Conservation (phyloP, 306 rosid species). For the Carpinus fangiana region DNA sequence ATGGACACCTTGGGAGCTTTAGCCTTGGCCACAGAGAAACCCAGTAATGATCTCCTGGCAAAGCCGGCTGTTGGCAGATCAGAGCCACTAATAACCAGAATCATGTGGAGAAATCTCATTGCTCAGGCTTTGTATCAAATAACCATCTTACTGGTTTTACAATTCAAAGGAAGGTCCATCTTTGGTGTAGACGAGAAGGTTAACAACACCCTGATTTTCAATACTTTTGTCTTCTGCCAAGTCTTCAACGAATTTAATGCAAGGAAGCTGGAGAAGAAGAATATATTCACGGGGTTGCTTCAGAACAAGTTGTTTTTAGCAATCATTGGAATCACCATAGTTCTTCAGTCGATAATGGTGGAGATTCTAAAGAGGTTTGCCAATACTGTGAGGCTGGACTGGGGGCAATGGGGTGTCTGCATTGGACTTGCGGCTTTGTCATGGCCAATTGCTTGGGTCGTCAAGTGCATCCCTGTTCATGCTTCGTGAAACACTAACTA, state of each 20-base stretch:
- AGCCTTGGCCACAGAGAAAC: constrained; percentile 29
- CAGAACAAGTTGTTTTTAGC: constrained; percentile 27
- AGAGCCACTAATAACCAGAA: constrained; percentile 22
- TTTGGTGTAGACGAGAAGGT: constrained; percentile 27
- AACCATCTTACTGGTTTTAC: constrained; percentile 18
- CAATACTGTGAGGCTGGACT: constrained; percentile 25
- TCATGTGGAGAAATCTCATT: constrained; percentile 37
- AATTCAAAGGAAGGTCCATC: constrained; percentile 27
- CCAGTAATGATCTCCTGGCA: constrained; percentile 27
- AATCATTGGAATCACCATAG: constrained; percentile 24
- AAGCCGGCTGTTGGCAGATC: constrained; percentile 17
- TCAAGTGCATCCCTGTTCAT: constrained; percentile 22
- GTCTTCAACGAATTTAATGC: constrained; percentile 33
- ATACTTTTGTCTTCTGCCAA: constrained; percentile 32
- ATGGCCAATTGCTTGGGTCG: constrained; percentile 34
- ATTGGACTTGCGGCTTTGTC: constrained; percentile 31
- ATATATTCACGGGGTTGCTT: constrained; percentile 22
- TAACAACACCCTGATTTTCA: constrained; percentile 30
- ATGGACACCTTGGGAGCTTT: constrained; percentile 40
- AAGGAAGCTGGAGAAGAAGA: constrained; percentile 36
- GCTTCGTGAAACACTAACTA: background rate
- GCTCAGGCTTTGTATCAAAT: constrained; percentile 32
- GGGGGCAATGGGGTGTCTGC: constrained; percentile 33
- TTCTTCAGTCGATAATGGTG: constrained; percentile 27
- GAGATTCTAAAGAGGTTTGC: constrained; percentile 33